These are phyloP conservation scores for Penicillium bialowiezense DNA, from an alignment of 495 filamentous ascomycete species.

Conservation along the genomic window DNA sequence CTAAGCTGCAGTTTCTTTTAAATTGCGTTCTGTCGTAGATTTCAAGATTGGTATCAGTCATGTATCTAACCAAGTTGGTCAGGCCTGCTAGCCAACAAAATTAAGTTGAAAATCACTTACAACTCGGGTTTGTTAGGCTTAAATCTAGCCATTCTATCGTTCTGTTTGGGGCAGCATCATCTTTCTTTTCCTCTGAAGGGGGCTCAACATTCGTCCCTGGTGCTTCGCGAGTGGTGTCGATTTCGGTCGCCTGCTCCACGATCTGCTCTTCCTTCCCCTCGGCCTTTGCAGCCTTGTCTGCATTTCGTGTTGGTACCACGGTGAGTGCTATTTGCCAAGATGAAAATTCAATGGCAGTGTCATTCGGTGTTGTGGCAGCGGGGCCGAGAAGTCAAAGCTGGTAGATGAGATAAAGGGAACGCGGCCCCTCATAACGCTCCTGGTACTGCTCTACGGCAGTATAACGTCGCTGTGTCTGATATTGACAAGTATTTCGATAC, in stretches of 20 bases:
- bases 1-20: conserved; percentile 80
- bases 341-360: too few species aligned
- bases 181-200: conserved; percentile 13
- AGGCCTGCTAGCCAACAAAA: too few species aligned
- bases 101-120: conserved; percentile 30
- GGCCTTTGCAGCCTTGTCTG: conserved; percentile 10
- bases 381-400: too few species aligned
- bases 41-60: conserved; percentile 47
- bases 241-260: conserved; percentile 9
- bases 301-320: conserved; percentile 18
- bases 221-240: conserved; percentile 5
- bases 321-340: too few species aligned
- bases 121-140: conserved; percentile 78
- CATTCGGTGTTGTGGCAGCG: too few species aligned
- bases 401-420: too few species aligned
- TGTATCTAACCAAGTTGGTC: neutral
- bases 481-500: neutral
- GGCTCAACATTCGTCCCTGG: conserved; percentile 10
- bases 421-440: too few species aligned
- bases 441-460: too few species aligned
- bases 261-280: conserved; percentile 6
- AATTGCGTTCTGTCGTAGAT: conserved; percentile 69
- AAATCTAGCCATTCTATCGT: conserved; percentile 53
- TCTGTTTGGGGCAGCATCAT: conserved; percentile 32
- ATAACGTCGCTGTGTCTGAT: neutral